A percentile compares a stretch with the other conserved stretches of the same genome.
Conservation (phyloP, 2,329 filamentous ascomycete species). For the Cladosporium sp. region DNA sequence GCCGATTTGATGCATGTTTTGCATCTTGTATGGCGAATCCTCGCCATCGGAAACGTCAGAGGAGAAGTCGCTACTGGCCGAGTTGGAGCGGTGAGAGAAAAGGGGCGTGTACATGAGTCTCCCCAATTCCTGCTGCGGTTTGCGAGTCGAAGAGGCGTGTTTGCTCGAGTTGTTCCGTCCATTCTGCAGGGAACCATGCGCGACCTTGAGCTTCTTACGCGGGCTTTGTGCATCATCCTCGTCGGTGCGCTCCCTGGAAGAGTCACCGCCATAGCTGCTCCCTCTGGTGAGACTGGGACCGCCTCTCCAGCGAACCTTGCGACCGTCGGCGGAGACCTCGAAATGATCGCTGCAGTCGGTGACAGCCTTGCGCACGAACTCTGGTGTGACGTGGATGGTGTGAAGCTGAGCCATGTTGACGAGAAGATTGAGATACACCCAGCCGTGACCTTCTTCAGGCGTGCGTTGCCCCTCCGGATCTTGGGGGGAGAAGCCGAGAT, state of each 20-base stretch:
- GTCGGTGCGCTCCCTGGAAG: conserved; percentile 17
- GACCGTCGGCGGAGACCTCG: conserved; percentile 69
- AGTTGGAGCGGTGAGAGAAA: conserved; percentile 41
- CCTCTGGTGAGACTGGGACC: conserved; percentile 54
- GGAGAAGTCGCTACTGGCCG: conserved; percentile 35
- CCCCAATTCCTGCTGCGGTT: conserved; percentile 21
- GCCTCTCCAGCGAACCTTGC: conserved; percentile 74
- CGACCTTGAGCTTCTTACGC: conserved; percentile 23
- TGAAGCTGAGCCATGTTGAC: conserved; percentile 79
- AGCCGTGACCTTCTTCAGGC: conserved; percentile 62
- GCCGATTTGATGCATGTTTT: conserved; percentile 15
- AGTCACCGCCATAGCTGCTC: conserved; percentile 52
- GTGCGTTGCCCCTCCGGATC: conserved; percentile 46
- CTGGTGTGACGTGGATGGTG: conserved; percentile 73
- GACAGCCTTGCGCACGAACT: conserved; percentile 69
- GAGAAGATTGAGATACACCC: conserved; percentile 76
- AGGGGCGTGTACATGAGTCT: conserved; percentile 42
- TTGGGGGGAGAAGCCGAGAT: conserved; percentile 61
- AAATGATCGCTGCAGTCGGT: conserved; percentile 65
- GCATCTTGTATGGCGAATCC: conserved; percentile 23
- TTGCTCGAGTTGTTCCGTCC: neutral
- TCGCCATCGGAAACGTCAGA: conserved; percentile 28
- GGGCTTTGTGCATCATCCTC: conserved; percentile 21
- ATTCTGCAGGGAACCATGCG: conserved; percentile 10
- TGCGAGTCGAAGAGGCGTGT: conserved; percentile 8